Evolutionary conservation across 805 yeast genomes (phyloP), one percentile per base, ranked within the genome.

Genomic region (Candida maris): DNA sequence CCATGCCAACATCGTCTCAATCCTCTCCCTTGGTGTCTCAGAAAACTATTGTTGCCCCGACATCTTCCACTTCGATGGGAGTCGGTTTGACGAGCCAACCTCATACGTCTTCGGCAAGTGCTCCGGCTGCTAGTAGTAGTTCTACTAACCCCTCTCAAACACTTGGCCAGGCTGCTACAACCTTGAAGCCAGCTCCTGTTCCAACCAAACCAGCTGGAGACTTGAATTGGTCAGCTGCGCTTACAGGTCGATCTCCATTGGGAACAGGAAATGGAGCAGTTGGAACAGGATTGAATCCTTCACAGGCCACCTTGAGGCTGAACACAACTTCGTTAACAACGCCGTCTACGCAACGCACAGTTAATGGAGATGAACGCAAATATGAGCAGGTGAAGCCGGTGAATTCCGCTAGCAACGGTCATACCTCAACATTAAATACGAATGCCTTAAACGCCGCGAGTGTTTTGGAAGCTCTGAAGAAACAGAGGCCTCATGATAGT

Each of bases 401-500:
- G 9, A 19, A 16, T 19, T 23, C 20, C 19, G 28, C 13, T 16
- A 3, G 10, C 6, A 27, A 22, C 19, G 39, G 38, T n/a, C 16
- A 23, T 20, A 27, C 35, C 9, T 29, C 45, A 16, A 24, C 45
- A 7, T 19, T 54, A 30, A 61, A 58, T 41, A 40, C 55, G 17
- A 58, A 57, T 39, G 65, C 65, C 14, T 30, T 53, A 15, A 60
- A 60, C 46, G 65, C 65, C 2, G 64, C 63, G n/a, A 60, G 64
- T 38, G 65, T 61, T 9, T 39, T 61, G 29, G 65, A 61, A 36
- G 63, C 64, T 5, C 42, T 61, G 33, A 61, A 61, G 36, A 59
- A 57, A 32, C 65, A 59, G 38, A 51, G 57, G 28, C 61, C 63
- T 15, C 53, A 45, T 27, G 61, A 56, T 8, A 30, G 35, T 27